Evolutionary conservation across 2,329 filamentous ascomycete species (phyloP).

Genomic region (Phaeophleospora eucalypticola): DNA sequence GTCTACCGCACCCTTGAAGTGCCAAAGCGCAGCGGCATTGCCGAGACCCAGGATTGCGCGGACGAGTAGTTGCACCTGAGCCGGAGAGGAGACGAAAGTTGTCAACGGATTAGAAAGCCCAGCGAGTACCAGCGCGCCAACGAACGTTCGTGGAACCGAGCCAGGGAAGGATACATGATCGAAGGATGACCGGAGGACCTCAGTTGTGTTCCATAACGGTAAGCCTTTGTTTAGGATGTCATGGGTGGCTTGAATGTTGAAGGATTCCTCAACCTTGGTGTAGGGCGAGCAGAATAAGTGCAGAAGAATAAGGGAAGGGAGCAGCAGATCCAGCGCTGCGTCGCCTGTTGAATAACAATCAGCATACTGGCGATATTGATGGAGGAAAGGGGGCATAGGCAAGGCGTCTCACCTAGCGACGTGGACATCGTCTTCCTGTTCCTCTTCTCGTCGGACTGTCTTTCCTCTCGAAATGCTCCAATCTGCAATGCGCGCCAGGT

Average conservation of each 20-base stretch:
- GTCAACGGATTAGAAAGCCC: conserved; percentile 66
- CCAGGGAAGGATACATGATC: conserved; percentile 91
- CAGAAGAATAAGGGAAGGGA: conserved; percentile 49
- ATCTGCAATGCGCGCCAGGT: conserved; percentile 23
- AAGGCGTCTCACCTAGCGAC: too few species aligned
- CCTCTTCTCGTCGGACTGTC: not conserved
- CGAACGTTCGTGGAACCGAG: conserved; percentile 84
- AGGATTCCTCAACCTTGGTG: conserved; percentile 98
- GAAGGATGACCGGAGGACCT: conserved; percentile 55
- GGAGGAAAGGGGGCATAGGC: too few species aligned
- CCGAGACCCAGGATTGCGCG: conserved; percentile 71
- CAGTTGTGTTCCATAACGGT: conserved; percentile 42
- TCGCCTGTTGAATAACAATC: conserved; percentile 37
- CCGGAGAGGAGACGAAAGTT: conserved; percentile 51
- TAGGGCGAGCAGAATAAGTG: conserved; percentile 62
- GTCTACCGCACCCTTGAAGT: conserved; percentile 61
- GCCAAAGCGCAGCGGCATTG: conserved; percentile 66
- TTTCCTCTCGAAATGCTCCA: conserved; percentile 8
- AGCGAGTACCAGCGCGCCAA: conserved; percentile 74
- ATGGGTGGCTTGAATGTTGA: conserved; percentile 91
- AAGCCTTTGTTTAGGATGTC: conserved; percentile 82
- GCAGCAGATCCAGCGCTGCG: conserved; percentile 48
- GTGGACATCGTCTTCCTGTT: too few species aligned
- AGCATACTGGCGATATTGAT: too few species aligned
- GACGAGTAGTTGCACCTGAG: conserved; percentile 60